A percentile compares a stretch with the other conserved stretches of the same genome.
phyloP scores from a whole-genome alignment of 148 eudicot species.

The Rheum nobile region DNA sequence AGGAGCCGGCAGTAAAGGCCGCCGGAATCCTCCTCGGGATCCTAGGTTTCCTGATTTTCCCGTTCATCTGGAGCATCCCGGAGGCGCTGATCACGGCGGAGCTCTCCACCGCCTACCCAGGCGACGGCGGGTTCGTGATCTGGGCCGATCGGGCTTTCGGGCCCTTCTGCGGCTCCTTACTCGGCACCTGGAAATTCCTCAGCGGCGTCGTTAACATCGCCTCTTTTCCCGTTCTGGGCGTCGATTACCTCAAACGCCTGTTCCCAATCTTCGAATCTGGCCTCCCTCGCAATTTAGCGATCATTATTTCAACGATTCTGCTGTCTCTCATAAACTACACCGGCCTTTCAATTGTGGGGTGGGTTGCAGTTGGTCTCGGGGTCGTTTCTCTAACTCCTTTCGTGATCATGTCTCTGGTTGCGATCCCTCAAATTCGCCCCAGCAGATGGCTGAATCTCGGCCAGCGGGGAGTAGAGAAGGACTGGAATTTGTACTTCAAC shows the following conservation, averaged over 20 bases:
- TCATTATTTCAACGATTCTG: background rate
- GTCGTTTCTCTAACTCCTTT: slow-evolving; percentile 3
- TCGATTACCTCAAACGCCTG: slow-evolving; percentile 2
- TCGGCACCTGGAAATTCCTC: slow-evolving; percentile 14
- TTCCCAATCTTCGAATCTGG: slow-evolving; percentile 4
- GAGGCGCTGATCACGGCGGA: slow-evolving; percentile 12
- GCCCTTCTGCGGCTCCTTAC: slow-evolving; percentile 10
- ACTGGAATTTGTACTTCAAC: slow-evolving; percentile 10
- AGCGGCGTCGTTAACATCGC: slow-evolving; percentile 13
- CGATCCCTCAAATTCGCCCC: slow-evolving; percentile 5
- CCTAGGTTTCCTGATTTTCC: slow-evolving; percentile 10
- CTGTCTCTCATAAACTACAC: slow-evolving; percentile 8
- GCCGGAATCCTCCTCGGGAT: slow-evolving; percentile 7
- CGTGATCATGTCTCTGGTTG: background rate
- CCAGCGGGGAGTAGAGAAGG: background rate
- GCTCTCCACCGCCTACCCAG: slow-evolving; percentile 13
- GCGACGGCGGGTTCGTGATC: slow-evolving; percentile 12
- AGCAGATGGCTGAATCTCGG: slow-evolving; percentile 9
- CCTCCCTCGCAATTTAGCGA: background rate
- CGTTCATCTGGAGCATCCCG: slow-evolving; percentile 14
- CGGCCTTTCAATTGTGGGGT: slow-evolving; percentile 6
- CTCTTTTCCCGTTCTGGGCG: slow-evolving; percentile 5
- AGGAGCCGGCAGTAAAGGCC: slow-evolving; percentile 7
- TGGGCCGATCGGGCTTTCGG: slow-evolving; percentile 13
- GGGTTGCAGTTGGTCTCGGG: slow-evolving; percentile 3